A percentile compares a stretch with the other conserved stretches of the same genome.
These are phyloP conservation scores for Staphylotrichum longicolle DNA, from an alignment of 495 filamentous ascomycete genomes.

Conservation along the genomic window DNA sequence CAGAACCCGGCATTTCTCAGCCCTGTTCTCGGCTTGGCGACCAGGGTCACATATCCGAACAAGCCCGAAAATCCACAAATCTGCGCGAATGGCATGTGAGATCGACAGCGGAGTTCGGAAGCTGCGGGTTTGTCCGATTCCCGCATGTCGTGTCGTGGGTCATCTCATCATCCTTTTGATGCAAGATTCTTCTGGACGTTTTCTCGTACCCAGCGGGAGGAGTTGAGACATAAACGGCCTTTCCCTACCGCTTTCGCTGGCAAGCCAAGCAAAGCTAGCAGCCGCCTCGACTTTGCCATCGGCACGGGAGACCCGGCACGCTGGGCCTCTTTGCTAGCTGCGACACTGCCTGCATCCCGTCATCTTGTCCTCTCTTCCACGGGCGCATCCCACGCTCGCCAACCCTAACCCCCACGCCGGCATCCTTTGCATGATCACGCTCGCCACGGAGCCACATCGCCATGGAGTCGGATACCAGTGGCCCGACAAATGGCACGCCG, in stretches of 20 bases:
- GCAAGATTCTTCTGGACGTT: background rate
- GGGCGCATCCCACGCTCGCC: too few relatives aligned
- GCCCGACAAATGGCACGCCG: conserved; percentile 22
- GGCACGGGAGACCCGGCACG: background rate
- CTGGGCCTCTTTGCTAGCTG: background rate
- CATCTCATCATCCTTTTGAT: background rate
- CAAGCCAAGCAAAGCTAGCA: background rate
- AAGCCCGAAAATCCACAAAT: too few relatives aligned
- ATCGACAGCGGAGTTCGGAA: conserved; percentile 1
- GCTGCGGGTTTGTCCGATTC: background rate
- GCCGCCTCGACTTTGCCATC: background rate
- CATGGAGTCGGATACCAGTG: background rate
- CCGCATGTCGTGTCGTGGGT: background rate
- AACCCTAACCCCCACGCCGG: conserved; percentile 16
- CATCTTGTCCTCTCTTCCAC: background rate
- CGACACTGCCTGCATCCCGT: too few relatives aligned
- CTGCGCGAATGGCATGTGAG: background rate
- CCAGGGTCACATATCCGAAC: background rate
- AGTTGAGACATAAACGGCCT: background rate
- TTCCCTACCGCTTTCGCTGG: background rate
- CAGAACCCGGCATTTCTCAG: background rate
- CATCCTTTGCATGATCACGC: too few relatives aligned
- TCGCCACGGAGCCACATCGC: too few relatives aligned
- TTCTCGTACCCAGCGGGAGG: background rate
- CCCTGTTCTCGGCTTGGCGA: background rate